Evolutionary conservation across 2,329 filamentous ascomycete species (phyloP).

Genomic region (Lecanicillium sp.): DNA sequence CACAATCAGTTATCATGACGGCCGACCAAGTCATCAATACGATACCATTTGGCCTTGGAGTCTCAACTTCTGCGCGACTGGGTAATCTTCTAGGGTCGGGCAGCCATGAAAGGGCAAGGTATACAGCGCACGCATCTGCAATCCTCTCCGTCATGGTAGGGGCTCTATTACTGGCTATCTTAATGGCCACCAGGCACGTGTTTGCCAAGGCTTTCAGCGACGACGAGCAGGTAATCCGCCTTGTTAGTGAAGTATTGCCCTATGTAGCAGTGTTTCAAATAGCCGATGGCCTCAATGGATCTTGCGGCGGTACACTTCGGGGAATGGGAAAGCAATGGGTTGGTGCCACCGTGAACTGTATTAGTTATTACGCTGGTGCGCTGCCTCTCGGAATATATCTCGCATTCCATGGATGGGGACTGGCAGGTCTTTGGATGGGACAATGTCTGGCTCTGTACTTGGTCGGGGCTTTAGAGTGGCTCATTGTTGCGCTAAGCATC

Average conservation of each 20-base stretch:
- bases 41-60: too few relatives aligned
- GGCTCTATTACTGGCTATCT: constrained; percentile 53
- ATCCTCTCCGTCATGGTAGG: constrained; percentile 65
- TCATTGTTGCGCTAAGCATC: constrained; percentile 67
- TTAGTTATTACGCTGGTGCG: constrained; percentile 79
- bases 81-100: constrained; percentile 72
- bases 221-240: constrained; percentile 59
- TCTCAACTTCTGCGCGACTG: too few relatives aligned
- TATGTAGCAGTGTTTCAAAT: constrained; percentile 88
- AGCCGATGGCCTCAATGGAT: constrained; percentile 78
- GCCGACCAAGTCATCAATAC: too few relatives aligned
- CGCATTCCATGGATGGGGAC: constrained; percentile 79
- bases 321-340: constrained; percentile 86
- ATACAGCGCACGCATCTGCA: constrained; percentile 69
- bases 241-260: constrained; percentile 74
- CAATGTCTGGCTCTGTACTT: constrained; percentile 76
- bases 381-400: constrained; percentile 76
- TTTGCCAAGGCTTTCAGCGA: constrained; percentile 79
- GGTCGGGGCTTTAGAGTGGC: constrained; percentile 72
- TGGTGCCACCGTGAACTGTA: constrained; percentile 71
- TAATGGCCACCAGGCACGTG: constrained; percentile 64
- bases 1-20: too few relatives aligned
- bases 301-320: constrained; percentile 70
- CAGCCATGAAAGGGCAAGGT: constrained; percentile 56
- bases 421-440: constrained; percentile 74